Conservation (phyloP, 73 alveolate genomes). For the Symbiodinium pilosum region DNA sequence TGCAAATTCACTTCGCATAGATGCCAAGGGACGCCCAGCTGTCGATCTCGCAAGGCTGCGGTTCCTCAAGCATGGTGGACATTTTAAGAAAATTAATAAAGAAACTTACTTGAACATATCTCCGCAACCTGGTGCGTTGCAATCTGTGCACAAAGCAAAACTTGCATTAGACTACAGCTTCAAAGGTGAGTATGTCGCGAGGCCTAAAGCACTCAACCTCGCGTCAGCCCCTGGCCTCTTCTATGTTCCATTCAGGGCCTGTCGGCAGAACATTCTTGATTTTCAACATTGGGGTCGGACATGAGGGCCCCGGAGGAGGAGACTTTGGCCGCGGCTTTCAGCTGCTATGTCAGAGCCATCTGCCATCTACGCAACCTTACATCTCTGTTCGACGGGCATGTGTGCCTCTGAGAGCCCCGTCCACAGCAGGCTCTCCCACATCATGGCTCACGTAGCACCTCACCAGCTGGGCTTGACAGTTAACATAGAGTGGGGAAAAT, state of each 20-base stretch:
- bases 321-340: too few relatives aligned
- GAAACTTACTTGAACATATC: too few relatives aligned
- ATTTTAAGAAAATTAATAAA: too few relatives aligned
- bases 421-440: constrained; percentile 51
- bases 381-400: too few relatives aligned
- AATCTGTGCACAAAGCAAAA: background rate
- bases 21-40: constrained; percentile 26
- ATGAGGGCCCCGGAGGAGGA: too few relatives aligned
- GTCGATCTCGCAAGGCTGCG: background rate
- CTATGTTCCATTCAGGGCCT: constrained; percentile 84
- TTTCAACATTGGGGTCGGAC: too few relatives aligned
- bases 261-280: background rate
- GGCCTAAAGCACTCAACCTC: background rate
- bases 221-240: constrained; percentile 45
- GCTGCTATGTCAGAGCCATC: too few relatives aligned
- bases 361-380: too few relatives aligned
- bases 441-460: constrained; percentile 91
- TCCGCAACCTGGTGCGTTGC: too few relatives aligned
- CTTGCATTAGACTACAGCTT: too few relatives aligned
- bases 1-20: too few relatives aligned
- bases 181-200: background rate
- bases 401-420: constrained; percentile 16
- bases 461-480: background rate
- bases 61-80: too few relatives aligned
- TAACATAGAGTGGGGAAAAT: background rate